These are phyloP conservation scores for Mayamaea pseudoterrestris DNA, from an alignment of 108 stramenopile genomes.

Conservation along the genomic window DNA sequence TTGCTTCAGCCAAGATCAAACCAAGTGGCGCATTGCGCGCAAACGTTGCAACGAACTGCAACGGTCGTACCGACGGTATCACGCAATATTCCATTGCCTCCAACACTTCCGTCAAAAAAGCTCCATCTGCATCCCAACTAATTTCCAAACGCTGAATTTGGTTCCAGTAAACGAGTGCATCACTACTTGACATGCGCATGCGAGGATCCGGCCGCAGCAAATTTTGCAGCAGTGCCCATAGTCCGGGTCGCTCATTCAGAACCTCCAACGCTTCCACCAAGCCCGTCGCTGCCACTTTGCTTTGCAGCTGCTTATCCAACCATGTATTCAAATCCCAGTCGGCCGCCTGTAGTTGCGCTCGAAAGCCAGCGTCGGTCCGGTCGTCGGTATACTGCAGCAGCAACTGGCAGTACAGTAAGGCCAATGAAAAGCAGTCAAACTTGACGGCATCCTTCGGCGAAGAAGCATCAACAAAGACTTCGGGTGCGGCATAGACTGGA, in stretches of 20 bases:
- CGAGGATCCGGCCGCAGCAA: conserved; percentile 44
- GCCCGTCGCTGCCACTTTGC: conserved; percentile 34
- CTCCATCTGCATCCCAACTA: conserved; percentile 20
- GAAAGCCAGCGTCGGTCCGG: conserved; percentile 58
- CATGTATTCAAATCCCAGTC: conserved; percentile 62
- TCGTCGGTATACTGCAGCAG: conserved; percentile 67
- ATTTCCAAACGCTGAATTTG: conserved; percentile 11
- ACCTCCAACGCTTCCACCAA: conserved; percentile 52
- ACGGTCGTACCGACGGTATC: conserved; percentile 24
- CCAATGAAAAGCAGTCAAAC: conserved; percentile 65
- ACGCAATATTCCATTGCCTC: conserved; percentile 38
- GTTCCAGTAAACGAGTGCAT: conserved; percentile 26
- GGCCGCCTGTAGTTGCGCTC: conserved; percentile 38
- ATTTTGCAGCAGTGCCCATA: conserved; percentile 49
- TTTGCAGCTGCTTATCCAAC: conserved; percentile 29
- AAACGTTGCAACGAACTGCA: conserved; percentile 76
- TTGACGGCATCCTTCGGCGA: conserved; percentile 16
- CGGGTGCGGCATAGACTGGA: conserved; percentile 69
- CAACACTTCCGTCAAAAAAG: conserved; percentile 46
- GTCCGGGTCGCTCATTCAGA: conserved; percentile 45
- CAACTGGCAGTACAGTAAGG: conserved; percentile 58
- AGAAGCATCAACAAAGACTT: conserved; percentile 32
- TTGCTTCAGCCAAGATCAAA: conserved; percentile 46
- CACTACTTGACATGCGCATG: conserved; percentile 29
- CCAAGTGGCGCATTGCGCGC: conserved; percentile 40